Percentiles rank a stretch among this genome's conserved stretches.
phyloP scores from a whole-genome alignment of 768 basidiomycete genomes.

The Hypholoma sublateritium region DNA sequence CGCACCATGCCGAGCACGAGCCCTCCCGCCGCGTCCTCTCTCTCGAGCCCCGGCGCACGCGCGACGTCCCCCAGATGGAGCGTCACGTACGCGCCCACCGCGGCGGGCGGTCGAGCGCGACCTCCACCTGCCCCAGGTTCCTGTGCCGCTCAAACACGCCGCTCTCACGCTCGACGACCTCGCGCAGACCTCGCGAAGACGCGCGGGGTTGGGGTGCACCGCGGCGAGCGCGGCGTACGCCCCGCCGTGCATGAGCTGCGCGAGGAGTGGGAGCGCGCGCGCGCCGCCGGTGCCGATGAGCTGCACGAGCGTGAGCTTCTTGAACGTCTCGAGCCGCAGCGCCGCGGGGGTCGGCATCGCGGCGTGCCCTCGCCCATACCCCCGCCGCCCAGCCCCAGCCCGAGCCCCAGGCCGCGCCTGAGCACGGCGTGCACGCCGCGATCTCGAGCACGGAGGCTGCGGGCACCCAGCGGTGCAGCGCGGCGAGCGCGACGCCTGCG shows the following conservation, averaged over 20 bases:
- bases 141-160: constrained; percentile 49
- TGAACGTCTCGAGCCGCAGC: constrained; percentile 83
- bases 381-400: no score
- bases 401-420: no score
- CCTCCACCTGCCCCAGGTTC: constrained; percentile 67
- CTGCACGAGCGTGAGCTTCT: constrained; percentile 80
- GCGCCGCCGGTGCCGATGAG: constrained; percentile 78
- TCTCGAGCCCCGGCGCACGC: constrained; percentile 47
- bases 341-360: no score
- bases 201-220: constrained; percentile 62
- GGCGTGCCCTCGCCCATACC: no score
- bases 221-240: constrained; percentile 65
- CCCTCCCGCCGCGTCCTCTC: constrained; percentile 52
- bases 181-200: no score
- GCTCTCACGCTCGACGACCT: constrained; percentile 55
- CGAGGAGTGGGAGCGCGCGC: constrained; percentile 37
- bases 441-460: constrained; percentile 83
- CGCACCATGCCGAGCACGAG: constrained; percentile 74
- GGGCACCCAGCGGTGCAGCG: constrained; percentile 62
- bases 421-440: constrained; percentile 37
- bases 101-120: constrained; percentile 68
- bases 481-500: constrained; percentile 69
- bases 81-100: constrained; percentile 83
- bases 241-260: constrained; percentile 63
- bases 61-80: constrained; percentile 75